A percentile compares a stretch with the other conserved stretches of the same genome.
phyloP scores from a whole-genome alignment of 495 filamentous ascomycete genomes.

The Penicillium longicatenatum region DNA sequence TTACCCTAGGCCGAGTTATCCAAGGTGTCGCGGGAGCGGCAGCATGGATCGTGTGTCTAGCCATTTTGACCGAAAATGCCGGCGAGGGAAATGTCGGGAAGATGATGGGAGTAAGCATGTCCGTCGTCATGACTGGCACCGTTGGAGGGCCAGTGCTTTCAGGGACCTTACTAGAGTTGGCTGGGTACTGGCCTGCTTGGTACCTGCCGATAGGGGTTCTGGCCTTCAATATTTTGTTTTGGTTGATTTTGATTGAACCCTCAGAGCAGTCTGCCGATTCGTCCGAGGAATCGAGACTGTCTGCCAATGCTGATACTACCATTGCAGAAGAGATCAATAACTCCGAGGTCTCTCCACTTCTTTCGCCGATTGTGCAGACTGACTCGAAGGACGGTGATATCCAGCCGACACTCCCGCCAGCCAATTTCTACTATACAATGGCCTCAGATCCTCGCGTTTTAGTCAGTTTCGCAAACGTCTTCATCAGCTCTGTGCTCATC shows the following conservation, averaged over 20 bases:
- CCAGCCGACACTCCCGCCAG: not conserved
- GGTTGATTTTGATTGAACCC: constrained; percentile 13
- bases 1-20: constrained; percentile 23
- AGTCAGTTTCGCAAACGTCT: not conserved
- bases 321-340: not conserved
- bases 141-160: constrained; percentile 26
- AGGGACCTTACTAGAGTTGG: constrained; percentile 21
- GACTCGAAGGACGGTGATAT: not conserved
- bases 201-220: constrained; percentile 22
- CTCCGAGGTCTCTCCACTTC: not conserved
- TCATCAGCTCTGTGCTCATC: not conserved
- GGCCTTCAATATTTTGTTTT: constrained; percentile 20
- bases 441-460: constrained; percentile 1
- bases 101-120: constrained; percentile 21
- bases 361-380: not conserved
- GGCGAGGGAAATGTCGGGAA: constrained; percentile 23
- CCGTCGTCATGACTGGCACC: constrained; percentile 22
- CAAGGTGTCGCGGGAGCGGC: constrained; percentile 25
- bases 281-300: too few species aligned
- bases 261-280: not conserved
- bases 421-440: constrained; percentile 2
- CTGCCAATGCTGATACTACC: not conserved
- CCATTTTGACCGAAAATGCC: constrained; percentile 25
- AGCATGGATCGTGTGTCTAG: constrained; percentile 31
- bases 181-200: constrained; percentile 33